Evolutionary conservation across 257 asterid genomes (phyloP).

Genomic region (Capsicum chinense): DNA sequence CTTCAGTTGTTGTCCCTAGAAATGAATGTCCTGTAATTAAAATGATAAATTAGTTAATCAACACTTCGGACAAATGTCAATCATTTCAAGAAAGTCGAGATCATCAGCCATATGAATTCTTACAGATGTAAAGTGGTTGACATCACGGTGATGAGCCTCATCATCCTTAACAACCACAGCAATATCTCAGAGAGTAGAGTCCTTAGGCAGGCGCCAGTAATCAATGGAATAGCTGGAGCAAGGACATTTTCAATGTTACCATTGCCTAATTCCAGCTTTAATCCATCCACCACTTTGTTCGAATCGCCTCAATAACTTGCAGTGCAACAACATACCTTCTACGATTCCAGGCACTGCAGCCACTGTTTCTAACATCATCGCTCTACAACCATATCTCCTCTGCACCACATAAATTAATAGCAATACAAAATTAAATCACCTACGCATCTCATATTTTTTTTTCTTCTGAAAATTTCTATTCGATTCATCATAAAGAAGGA

Average conservation of each 20-base stretch:
- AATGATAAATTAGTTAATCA: conserved; percentile 6
- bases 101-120: neutral
- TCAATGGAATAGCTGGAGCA: conserved; percentile 90
- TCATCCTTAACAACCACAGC: conserved; percentile 78
- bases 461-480: neutral
- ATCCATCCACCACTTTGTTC: conserved; percentile 82
- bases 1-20: conserved; percentile 55
- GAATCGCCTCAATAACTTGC: conserved; percentile 61
- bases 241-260: conserved; percentile 79
- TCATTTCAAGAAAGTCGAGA: neutral
- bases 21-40: conserved; percentile 62
- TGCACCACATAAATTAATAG: conserved; percentile 31
- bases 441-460: neutral
- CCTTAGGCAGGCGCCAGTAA: conserved; percentile 71
- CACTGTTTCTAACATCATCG: conserved; percentile 76
- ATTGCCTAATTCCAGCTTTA: conserved; percentile 63
- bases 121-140: conserved; percentile 90
- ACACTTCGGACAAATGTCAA: neutral
- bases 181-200: conserved; percentile 79
- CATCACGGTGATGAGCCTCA: conserved; percentile 97
- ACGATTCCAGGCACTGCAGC: conserved; percentile 87
- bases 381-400: conserved; percentile 74
- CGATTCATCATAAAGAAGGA: neutral
- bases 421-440: neutral
- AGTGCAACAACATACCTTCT: conserved; percentile 70